Evolutionary conservation across 2,329 filamentous ascomycete species (phyloP).

Genomic region (Calonectria hongkongensis): DNA sequence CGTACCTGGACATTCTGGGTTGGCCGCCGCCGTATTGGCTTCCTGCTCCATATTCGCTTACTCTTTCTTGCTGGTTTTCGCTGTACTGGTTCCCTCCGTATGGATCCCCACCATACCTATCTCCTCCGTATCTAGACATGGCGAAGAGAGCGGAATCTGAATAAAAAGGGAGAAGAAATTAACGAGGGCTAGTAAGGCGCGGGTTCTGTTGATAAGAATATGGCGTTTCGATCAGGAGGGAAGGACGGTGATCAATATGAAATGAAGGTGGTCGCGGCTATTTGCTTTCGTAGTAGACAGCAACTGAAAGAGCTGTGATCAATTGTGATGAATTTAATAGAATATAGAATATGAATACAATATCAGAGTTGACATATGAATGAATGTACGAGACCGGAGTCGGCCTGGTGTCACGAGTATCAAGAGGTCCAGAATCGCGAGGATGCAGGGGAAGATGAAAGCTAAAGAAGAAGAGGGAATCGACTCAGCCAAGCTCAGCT

Average conservation of each 20-base stretch:
- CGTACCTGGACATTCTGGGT: not conserved
- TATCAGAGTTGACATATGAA: slow-evolving; percentile 8
- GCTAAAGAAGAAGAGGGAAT: not conserved
- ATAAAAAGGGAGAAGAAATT: not conserved
- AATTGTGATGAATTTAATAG: not conserved
- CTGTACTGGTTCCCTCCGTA: slow-evolving; percentile 15
- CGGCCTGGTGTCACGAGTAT: slow-evolving; percentile 7
- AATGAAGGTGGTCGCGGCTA: not conserved
- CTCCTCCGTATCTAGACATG: slow-evolving; percentile 14
- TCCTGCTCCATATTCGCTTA: slow-evolving; percentile 8
- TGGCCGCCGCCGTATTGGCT: slow-evolving; percentile 1
- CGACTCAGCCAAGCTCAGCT: not conserved
- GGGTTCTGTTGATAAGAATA: not conserved
- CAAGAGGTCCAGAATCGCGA: slow-evolving; percentile 7
- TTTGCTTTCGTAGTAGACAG: not conserved
- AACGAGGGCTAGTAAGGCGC: too few species aligned
- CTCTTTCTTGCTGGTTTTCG: not conserved
- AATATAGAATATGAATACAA: not conserved
- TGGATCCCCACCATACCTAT: slow-evolving; percentile 4
- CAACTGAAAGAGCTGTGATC: not conserved
- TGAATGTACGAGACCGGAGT: slow-evolving; percentile 13
- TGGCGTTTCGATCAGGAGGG: not conserved
- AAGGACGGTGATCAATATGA: not conserved
- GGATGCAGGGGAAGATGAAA: slow-evolving; percentile 6
- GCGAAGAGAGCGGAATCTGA: too few species aligned